Conservation (phyloP, 495 filamentous ascomycete species). For the Penicillium ucsense region DNA sequence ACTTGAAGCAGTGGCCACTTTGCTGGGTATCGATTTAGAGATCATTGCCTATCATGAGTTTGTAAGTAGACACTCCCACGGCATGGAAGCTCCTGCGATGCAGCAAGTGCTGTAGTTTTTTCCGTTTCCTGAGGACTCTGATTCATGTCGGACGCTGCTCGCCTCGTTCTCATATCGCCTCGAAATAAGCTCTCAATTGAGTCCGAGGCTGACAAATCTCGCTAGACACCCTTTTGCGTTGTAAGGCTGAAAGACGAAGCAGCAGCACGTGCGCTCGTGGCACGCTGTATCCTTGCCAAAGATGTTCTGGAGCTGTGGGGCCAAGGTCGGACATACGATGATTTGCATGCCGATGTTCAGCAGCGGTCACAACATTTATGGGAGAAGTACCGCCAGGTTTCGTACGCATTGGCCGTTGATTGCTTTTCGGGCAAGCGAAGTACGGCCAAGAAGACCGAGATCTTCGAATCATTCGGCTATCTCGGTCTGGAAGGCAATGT, state of each 20-base stretch:
- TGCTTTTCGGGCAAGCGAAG: conserved; percentile 61
- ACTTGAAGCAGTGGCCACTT: conserved; percentile 67
- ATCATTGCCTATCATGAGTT: conserved; percentile 60
- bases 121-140: no score
- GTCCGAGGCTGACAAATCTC: conserved; percentile 3
- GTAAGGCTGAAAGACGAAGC: conserved; percentile 55
- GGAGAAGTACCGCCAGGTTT: conserved; percentile 46
- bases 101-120: no score
- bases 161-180: no score
- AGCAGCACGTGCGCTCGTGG: conserved; percentile 55
- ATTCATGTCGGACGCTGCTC: no score
- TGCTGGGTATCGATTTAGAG: conserved; percentile 58
- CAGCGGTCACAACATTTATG: conserved; percentile 51
- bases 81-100: neutral
- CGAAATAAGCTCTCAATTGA: no score
- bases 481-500: conserved; percentile 69
- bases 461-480: conserved; percentile 78
- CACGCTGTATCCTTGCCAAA: conserved; percentile 69
- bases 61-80: conserved; percentile 39
- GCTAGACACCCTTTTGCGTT: conserved; percentile 80
- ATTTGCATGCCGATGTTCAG: conserved; percentile 57
- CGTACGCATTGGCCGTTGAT: conserved; percentile 80
- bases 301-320: conserved; percentile 88
- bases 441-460: conserved; percentile 43
- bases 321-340: conserved; percentile 51